Evolutionary conservation across 2,329 filamentous ascomycete genomes (phyloP), one percentile per base, ranked within the genome.

Genomic region (Fusarium sp.): DNA sequence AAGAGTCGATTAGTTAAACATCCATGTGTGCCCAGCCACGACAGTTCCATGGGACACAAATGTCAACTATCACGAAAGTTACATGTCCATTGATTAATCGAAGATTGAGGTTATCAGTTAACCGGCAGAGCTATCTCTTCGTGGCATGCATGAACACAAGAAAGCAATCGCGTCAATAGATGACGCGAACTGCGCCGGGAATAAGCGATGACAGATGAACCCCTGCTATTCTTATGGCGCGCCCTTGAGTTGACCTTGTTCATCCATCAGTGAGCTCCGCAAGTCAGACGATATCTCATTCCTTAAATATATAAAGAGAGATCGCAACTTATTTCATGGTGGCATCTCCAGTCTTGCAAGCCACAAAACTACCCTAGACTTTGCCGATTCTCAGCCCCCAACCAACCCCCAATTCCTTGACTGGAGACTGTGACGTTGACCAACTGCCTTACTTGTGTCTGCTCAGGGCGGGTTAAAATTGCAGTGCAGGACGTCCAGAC

Each of bases 321-420:
- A 46, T 25, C 1, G 13, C 20, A n/a, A 25, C 14, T 25, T 23
- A 11, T 46, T 14, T 25, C 7, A 25, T 25, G 23, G 7, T 44
- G 3, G 7, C 1, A 25, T 25, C 20, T 46, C 42, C 0, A 25
- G 13, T n/a, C 4, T 46, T 5, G 0, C 23, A 25, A 14, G 14
- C 4, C 4, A 4, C 8, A 27, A 27, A 11, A 27, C 2, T 46
- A 46, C 42, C 42, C 14, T 46, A 7, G 5, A 46, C 42, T 11
- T 27, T 14, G 1, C 14, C 14, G 2, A 16, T 25, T 27, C 40
- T 9, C 40, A 14, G 25, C 2, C 13, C 4, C 11, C 4, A 25
- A 44, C 40, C 14, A 58, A 61, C 13, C 75, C 81, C 23, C 62
- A 75, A 9, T 83, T 82, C 60, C 81, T 16, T 8, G 2, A n/a